These are phyloP conservation scores for Benincasa hispida DNA, from an alignment of 306 rosid species.

Conservation along the genomic window DNA sequence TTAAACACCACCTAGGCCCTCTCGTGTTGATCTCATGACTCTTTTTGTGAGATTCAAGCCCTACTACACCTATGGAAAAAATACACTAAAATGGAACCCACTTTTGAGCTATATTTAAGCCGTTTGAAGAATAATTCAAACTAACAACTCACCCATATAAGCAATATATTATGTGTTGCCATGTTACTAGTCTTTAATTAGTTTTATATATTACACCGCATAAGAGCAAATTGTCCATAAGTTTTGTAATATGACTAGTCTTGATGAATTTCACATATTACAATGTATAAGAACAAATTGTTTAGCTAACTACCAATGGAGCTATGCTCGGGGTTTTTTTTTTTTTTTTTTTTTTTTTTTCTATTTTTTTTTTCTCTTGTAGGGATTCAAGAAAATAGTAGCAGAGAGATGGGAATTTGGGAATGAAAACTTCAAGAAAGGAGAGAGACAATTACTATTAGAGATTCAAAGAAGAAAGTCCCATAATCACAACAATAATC, in stretches of 20 bases:
- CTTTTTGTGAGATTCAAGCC: background rate
- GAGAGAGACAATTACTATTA: conserved; percentile 40
- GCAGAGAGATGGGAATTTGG: conserved; percentile 85
- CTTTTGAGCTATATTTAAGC: background rate
- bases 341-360: background rate
- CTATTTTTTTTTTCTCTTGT: background rate
- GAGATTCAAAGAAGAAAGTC: conserved; percentile 72
- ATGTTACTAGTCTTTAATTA: too few relatives aligned
- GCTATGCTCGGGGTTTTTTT: background rate
- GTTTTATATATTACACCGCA: too few relatives aligned
- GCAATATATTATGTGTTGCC: too few relatives aligned
- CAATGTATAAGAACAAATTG: too few relatives aligned
- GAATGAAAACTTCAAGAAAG: conserved; percentile 66
- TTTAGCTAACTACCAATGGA: background rate
- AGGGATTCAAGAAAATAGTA: conserved; percentile 72
- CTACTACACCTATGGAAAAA: background rate
- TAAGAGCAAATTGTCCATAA: too few relatives aligned
- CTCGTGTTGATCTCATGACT: too few relatives aligned
- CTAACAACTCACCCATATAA: too few relatives aligned
- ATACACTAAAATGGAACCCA: too few relatives aligned
- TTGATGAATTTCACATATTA: too few relatives aligned
- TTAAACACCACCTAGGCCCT: too few relatives aligned
- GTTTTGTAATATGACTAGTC: too few relatives aligned
- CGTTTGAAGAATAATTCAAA: too few relatives aligned
- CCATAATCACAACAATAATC: conserved; percentile 9